Evolutionary conservation across 2,329 filamentous ascomycete species (phyloP).

Genomic region (Metarhizium robertsii): DNA sequence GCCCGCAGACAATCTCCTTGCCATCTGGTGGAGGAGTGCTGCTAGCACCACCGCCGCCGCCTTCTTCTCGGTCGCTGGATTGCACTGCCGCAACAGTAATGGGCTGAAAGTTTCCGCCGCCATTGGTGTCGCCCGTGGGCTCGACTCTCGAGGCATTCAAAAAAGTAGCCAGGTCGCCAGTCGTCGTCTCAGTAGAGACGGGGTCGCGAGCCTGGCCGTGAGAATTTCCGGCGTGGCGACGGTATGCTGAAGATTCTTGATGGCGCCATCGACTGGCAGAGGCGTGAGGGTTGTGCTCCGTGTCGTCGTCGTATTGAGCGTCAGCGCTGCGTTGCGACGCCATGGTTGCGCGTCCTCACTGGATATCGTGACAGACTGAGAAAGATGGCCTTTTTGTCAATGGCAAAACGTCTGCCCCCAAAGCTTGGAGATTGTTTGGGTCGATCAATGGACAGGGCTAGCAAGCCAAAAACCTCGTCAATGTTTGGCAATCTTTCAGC

Average conservation of each 20-base stretch:
- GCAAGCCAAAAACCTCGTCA: not conserved
- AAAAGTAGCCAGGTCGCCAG: slow-evolving; percentile 45
- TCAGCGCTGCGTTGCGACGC: slow-evolving; percentile 2
- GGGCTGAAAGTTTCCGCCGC: slow-evolving; percentile 33
- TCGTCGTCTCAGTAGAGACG: slow-evolving; percentile 25
- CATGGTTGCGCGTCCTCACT: not conserved
- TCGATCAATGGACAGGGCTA: not conserved
- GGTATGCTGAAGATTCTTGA: slow-evolving; percentile 50
- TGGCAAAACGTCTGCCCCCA: not conserved
- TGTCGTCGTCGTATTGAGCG: slow-evolving; percentile 2
- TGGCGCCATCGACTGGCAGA: slow-evolving; percentile 53
- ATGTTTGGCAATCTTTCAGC: not conserved
- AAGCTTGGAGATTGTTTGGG: not conserved
- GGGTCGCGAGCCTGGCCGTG: slow-evolving; percentile 20
- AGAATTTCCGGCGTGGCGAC: slow-evolving; percentile 33
- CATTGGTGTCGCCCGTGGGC: slow-evolving; percentile 21
- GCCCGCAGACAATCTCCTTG: slow-evolving; percentile 59
- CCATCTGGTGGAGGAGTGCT: slow-evolving; percentile 27
- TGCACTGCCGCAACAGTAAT: slow-evolving; percentile 32
- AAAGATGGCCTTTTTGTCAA: not conserved
- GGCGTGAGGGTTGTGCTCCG: slow-evolving; percentile 40
- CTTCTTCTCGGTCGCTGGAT: not conserved
- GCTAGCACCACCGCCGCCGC: not conserved
- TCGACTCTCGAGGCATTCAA: slow-evolving; percentile 45
- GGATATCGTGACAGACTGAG: not conserved